Percentiles rank a stretch among this genome's conserved stretches.
Evolutionary conservation across 768 basidiomycete genomes (phyloP).

Genomic region (Boletellus sp.): DNA sequence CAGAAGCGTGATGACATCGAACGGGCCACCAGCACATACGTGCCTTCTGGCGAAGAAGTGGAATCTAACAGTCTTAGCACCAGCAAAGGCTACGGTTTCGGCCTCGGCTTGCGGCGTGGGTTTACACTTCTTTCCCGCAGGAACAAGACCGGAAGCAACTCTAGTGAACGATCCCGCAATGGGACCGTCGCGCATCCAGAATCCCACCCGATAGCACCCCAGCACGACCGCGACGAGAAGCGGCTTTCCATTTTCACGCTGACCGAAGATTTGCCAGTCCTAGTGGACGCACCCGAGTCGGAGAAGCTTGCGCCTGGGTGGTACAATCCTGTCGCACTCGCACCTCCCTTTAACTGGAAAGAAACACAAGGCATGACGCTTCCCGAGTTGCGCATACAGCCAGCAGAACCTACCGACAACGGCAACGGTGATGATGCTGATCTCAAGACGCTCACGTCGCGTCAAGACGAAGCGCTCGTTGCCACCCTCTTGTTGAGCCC

Average conservation of each 20-base stretch:
- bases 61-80: slow-evolving; percentile 29
- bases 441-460: slow-evolving; percentile 29
- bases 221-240: slow-evolving; percentile 27
- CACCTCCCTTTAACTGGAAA: slow-evolving; percentile 5
- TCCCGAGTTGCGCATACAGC: slow-evolving; percentile 17
- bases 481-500: slow-evolving; percentile 46
- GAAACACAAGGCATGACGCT: slow-evolving; percentile 16
- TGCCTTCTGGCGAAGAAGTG: slow-evolving; percentile 21
- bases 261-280: slow-evolving; percentile 14
- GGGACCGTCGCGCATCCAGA: slow-evolving; percentile 9
- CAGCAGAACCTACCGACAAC: slow-evolving; percentile 14
- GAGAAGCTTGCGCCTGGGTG: slow-evolving; percentile 34
- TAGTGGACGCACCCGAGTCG: slow-evolving; percentile 24
- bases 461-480: slow-evolving; percentile 34
- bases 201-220: slow-evolving; percentile 22
- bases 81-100: slow-evolving; percentile 33
- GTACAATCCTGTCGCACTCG: slow-evolving; percentile 22
- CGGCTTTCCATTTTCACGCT: slow-evolving; percentile 24
- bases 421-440: slow-evolving; percentile 27
- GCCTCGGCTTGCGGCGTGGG: slow-evolving; percentile 28
- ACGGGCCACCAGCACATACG: slow-evolving; percentile 3
- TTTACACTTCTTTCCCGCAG: slow-evolving; percentile 26
- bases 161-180: slow-evolving; percentile 17
- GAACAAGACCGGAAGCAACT: slow-evolving; percentile 17
- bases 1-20: slow-evolving; percentile 11